Base-by-base conservation (phyloP, 495 filamentous ascomycete genomes). In the Amorphotheca resinae region DNA sequence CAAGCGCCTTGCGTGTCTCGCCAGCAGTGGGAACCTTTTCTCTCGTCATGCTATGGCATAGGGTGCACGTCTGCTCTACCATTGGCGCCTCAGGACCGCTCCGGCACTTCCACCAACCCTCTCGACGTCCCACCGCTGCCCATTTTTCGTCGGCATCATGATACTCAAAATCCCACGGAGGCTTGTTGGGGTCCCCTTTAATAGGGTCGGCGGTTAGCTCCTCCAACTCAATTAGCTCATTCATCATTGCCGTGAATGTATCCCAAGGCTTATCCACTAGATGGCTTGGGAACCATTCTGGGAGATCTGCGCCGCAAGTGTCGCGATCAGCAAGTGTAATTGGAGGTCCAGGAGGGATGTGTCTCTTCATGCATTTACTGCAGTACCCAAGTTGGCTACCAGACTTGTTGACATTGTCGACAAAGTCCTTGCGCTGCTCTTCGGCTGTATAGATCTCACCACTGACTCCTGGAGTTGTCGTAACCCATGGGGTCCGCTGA, bases 51-150 rank as follows among this genome's bases (percentile, higher is more conserved):
- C 15, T 23, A 26, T 58, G 49, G 43, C 60, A 66, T 1, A 46
- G 15, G 11, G 22, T 39, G 45, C 65, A 69, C 0, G 14, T 33
- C 6, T 36, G 41, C 49, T 69, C 66, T 1, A 52, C 52, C 8
- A 37, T 8, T 1, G 58, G 31, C 1, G 64, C 62, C 15, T 55
- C 49, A 1, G 45, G 46, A 9, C 54, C 60, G n/a, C 40, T 52
- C 16, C 58, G 48, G 41, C 66, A 69, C 6, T 48, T 53, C 66
- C 66, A 67, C 59, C 55, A 67, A 0, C 66, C 66, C 3, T 59
- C 60, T 0, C 33, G 7, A 22, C 31, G 20, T 20, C 48, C 40
- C 1, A 44, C 18, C 11, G 43, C 46, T 6, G 33, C 48, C 66
- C 65, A 69, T 33, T 40, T 46, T 0, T 42, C 41, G 11, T 52